These are phyloP conservation scores for Amaranthus tricolor DNA, from an alignment of 179 eudicot species.

Conservation along the genomic window DNA sequence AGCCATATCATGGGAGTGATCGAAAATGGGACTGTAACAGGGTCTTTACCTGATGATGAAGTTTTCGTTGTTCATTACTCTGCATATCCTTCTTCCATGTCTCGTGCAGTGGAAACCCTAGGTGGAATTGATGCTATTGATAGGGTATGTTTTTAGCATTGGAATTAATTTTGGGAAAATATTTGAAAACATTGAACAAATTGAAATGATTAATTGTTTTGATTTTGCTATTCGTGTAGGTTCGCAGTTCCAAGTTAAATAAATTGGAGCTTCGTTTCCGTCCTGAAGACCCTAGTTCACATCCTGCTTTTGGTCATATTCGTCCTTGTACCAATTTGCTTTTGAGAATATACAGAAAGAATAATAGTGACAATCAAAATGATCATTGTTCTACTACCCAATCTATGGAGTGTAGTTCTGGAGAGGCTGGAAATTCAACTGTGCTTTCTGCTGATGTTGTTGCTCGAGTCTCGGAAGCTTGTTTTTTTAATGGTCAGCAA, in stretches of 20 bases:
- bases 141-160: constrained; percentile 23
- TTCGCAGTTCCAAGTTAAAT: constrained; percentile 51
- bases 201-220: background rate
- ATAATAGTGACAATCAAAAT: constrained; percentile 24
- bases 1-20: constrained; percentile 32
- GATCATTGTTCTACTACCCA: constrained; percentile 12
- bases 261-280: constrained; percentile 87
- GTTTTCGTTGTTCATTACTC: constrained; percentile 43
- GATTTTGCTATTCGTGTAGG: constrained; percentile 44
- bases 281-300: constrained; percentile 94
- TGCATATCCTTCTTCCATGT: constrained; percentile 43
- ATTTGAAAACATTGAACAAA: background rate
- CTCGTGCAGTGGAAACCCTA: constrained; percentile 44
- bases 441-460: constrained; percentile 66
- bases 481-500: constrained; percentile 70
- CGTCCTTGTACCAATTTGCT: constrained; percentile 57
- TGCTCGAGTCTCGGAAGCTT: constrained; percentile 66
- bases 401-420: constrained; percentile 23
- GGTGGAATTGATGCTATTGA: constrained; percentile 41
- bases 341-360: constrained; percentile 58
- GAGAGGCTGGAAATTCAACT: constrained; percentile 22
- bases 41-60: constrained; percentile 31
- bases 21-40: constrained; percentile 37
- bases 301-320: constrained; percentile 75
- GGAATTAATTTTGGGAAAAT: background rate